Percentiles rank a stretch among this genome's conserved stretches.
These are phyloP conservation scores for Massospora cicadina DNA, from an alignment of 371 early-diverging fungal genomes.

Conservation along the genomic window DNA sequence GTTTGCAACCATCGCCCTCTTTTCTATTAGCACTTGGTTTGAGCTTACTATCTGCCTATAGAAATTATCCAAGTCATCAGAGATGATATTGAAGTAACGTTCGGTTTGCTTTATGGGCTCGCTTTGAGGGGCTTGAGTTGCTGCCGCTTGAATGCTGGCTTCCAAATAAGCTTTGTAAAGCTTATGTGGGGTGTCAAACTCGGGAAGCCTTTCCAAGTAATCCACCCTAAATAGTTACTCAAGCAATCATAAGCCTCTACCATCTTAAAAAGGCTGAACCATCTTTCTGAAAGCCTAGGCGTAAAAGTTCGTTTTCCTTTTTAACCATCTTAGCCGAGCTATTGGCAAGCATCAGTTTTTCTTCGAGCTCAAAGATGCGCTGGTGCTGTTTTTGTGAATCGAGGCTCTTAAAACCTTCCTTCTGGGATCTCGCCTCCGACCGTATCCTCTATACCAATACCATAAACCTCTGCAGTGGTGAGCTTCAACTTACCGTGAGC, in stretches of 20 bases:
- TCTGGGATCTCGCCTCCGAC: too few species aligned
- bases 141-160: background rate
- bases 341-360: background rate
- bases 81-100: background rate
- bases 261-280: background rate
- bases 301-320: background rate
- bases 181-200: background rate
- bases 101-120: background rate
- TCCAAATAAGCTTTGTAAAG: background rate
- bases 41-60: background rate
- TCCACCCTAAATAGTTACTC: background rate
- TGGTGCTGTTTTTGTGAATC: background rate
- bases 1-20: background rate
- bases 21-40: background rate
- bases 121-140: background rate
- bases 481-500: background rate
- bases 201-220: background rate
- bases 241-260: background rate
- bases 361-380: background rate
- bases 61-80: background rate
- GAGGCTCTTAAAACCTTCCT: too few species aligned
- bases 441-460: too few species aligned
- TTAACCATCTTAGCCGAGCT: background rate
- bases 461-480: background rate
- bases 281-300: background rate